Evolutionary conservation across 129 eudicot species (phyloP), one percentile per base, ranked within the genome.

Genomic region (Chrysanthemum makinoi): DNA sequence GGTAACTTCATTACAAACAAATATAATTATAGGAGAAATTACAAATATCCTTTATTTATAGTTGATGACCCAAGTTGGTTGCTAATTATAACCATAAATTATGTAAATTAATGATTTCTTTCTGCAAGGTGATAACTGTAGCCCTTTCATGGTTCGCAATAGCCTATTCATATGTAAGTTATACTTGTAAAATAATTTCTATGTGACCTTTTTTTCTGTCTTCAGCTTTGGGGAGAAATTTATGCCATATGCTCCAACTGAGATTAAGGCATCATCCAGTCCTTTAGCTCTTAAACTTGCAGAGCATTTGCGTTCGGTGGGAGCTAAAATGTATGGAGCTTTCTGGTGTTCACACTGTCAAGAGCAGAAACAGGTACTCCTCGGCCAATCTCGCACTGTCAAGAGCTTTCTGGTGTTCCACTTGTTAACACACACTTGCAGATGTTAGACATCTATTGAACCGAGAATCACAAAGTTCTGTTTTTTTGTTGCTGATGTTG

Each of bases 271-370:
- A 67, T 75, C 81, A 60, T 95, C 99, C 1, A 88, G 88, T 74
- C 94, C 97, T 72, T 61, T 86, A 51, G 83, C 99, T 71, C 72
- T 88, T 62, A 77, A 96, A 67, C 99, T 95, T 50, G 99, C 97
- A 63, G 80, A 62, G 26, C 99, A 95, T 77, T 80, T 95, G 78
- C 96, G 72, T 13, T 84, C 97, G 2, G 65, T 90, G 53, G 99
- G 99, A 43, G 99, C 97, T 65, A 95, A 95, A 86, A 79, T 95
- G 86, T 95, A 95, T 84, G 99, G 97, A 62, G 99, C 97, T 74
- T 95, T 95, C 76, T 95, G 99, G 99, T 95, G 99, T 71, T 82
- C 97, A 28, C 99, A 95, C 73, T 95, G 97, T 81, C 69, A 57
- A 65, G 99, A 95, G 60, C 99, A 95, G 81, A 95, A 90, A 75